A percentile compares a stretch with the other conserved stretches of the same genome.
Evolutionary conservation across 345 rosid species (phyloP).

Genomic region (Triadica sebifera): DNA sequence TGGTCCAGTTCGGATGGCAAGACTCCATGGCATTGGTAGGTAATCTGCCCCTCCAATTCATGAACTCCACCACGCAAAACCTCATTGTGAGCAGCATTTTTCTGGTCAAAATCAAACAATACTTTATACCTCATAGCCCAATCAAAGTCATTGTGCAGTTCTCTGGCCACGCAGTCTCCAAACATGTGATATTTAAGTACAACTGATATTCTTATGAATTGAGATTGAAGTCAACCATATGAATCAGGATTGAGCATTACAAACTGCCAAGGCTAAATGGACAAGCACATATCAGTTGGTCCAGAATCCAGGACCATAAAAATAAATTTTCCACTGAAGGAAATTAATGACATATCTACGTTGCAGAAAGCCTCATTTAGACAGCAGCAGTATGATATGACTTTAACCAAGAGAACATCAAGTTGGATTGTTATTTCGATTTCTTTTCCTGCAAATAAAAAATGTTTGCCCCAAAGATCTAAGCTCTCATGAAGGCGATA

Average conservation of each 20-base stretch:
- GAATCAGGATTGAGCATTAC: background rate
- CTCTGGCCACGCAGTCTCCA: background rate
- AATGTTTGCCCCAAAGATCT: background rate
- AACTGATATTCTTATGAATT: background rate
- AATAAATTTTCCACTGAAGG: background rate
- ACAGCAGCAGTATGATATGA: background rate
- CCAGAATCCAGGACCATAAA: background rate
- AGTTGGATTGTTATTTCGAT: background rate
- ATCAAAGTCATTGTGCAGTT: background rate
- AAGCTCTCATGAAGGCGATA: background rate
- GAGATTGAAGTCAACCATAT: background rate
- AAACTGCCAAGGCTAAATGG: background rate
- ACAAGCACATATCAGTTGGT: background rate
- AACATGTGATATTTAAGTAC: background rate
- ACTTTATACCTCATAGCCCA: background rate
- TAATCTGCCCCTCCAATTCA: constrained; percentile 32
- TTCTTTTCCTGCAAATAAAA: background rate
- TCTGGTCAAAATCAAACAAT: constrained; percentile 8
- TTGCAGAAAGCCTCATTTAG: no score
- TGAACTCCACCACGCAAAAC: constrained; percentile 26
- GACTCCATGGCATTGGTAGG: constrained; percentile 53
- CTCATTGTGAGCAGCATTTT: constrained; percentile 30
- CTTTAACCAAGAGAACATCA: background rate
- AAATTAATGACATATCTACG: background rate
- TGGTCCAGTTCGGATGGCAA: constrained; percentile 66